Evolutionary conservation across 2,329 filamentous ascomycete species (phyloP).

Genomic region (Ascochyta clinopodiicola): DNA sequence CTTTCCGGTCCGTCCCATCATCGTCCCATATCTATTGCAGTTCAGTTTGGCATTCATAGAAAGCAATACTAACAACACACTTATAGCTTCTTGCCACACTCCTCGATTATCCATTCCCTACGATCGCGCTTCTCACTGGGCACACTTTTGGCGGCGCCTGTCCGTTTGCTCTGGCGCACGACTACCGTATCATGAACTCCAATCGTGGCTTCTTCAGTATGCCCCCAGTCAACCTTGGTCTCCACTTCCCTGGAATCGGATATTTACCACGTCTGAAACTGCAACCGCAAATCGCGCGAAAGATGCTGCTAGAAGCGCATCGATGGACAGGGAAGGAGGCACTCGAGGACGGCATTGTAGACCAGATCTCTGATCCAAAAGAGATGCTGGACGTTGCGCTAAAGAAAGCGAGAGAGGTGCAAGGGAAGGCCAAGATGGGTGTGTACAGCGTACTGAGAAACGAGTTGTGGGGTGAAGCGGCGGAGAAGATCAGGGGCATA

Average conservation of each 20-base stretch:
- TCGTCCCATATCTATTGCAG: background rate
- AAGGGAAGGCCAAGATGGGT: constrained; percentile 54
- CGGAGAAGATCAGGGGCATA: constrained; percentile 58
- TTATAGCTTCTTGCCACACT: constrained; percentile 52
- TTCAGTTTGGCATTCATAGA: no score
- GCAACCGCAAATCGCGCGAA: constrained; percentile 58
- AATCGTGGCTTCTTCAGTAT: constrained; percentile 44
- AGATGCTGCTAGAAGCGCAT: constrained; percentile 64
- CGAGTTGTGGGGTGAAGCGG: constrained; percentile 62
- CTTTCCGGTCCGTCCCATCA: constrained; percentile 50
- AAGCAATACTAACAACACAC: constrained; percentile 28
- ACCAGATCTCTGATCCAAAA: constrained; percentile 56
- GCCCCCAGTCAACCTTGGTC: constrained; percentile 62
- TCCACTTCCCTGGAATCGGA: constrained; percentile 64
- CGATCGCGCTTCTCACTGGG: constrained; percentile 56
- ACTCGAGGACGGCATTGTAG: constrained; percentile 60
- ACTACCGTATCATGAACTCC: constrained; percentile 54
- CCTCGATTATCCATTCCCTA: constrained; percentile 59
- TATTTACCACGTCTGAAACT: constrained; percentile 60
- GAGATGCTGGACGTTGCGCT: constrained; percentile 58
- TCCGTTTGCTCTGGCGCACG: constrained; percentile 56
- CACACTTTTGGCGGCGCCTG: constrained; percentile 59
- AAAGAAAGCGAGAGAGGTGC: constrained; percentile 53
- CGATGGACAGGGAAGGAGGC: constrained; percentile 61
- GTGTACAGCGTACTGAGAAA: constrained; percentile 61